Evolutionary conservation across 202 grass and related monocot genomes (phyloP).

Genomic region (Eragrostis tef): DNA sequence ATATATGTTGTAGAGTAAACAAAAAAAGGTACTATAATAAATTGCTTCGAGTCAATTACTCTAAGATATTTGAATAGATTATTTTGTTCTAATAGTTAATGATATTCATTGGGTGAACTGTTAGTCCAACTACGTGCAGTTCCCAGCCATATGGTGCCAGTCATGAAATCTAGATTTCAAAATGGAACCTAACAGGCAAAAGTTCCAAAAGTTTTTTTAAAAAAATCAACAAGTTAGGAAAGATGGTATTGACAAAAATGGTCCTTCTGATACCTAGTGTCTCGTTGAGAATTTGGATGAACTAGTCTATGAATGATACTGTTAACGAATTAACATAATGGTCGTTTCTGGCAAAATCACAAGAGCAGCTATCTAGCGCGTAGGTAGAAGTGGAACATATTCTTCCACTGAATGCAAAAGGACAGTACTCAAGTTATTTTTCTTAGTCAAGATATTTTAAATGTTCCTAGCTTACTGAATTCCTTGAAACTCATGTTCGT

Average conservation of each 20-base stretch:
- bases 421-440: conserved; percentile 36
- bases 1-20: too few species aligned
- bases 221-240: background rate
- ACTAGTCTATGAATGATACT: background rate
- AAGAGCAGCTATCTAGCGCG: conserved; percentile 12
- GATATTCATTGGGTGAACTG: background rate
- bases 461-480: conserved; percentile 12
- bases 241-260: conserved; percentile 7
- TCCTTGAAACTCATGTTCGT: conserved; percentile 32
- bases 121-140: background rate
- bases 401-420: conserved; percentile 54
- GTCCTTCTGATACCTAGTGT: background rate
- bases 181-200: background rate
- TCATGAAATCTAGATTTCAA: background rate
- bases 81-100: background rate
- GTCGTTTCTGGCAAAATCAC: conserved; percentile 32
- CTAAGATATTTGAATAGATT: background rate
- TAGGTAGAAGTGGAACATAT: conserved; percentile 43
- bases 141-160: too few species aligned
- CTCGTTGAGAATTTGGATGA: background rate
- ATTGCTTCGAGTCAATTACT: too few species aligned
- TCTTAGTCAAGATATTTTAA: conserved; percentile 33
- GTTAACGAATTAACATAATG: background rate
- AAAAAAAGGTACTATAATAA: too few species aligned
- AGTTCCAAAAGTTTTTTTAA: background rate